Conservation (phyloP, 78 protist species). For the Dictyostelium intermedium region DNA sequence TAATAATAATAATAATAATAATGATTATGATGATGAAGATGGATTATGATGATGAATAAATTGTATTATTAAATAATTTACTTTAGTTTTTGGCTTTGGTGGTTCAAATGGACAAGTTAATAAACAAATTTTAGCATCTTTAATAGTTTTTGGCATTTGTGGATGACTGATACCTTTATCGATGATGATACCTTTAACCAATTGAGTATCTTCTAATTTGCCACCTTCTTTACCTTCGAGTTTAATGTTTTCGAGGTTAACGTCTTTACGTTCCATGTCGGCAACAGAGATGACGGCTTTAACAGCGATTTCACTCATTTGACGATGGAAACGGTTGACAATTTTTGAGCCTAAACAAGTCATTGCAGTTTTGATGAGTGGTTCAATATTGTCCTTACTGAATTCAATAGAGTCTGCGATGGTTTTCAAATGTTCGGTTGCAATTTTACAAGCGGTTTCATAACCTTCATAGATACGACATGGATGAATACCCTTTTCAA, state of each 20-base stretch:
- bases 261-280: slow-evolving; percentile 97
- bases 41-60: no score
- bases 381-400: slow-evolving; percentile 65
- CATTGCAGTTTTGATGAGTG: slow-evolving; percentile 93
- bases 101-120: slow-evolving; percentile 99
- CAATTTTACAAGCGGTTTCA: slow-evolving; percentile 84
- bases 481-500: slow-evolving; percentile 98
- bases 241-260: slow-evolving; percentile 99
- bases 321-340: slow-evolving; percentile 90
- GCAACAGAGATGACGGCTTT: slow-evolving; percentile 99
- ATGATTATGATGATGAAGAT: no score
- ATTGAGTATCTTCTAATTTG: slow-evolving; percentile 95
- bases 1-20: background rate
- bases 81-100: slow-evolving; percentile 99
- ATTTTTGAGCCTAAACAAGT: slow-evolving; percentile 98
- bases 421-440: slow-evolving; percentile 82
- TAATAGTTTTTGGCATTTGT: slow-evolving; percentile 92
- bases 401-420: slow-evolving; percentile 84
- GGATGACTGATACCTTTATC: slow-evolving; percentile 98
- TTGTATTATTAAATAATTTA: no score
- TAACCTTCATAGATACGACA: slow-evolving; percentile 87
- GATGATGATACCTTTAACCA: slow-evolving; percentile 97
- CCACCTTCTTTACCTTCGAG: slow-evolving; percentile 98
- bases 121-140: slow-evolving; percentile 97
- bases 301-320: slow-evolving; percentile 97